A percentile compares a stretch with the other conserved stretches of the same genome.
Evolutionary conservation across 306 rosid species (phyloP).

Genomic region (Casuarina cunninghamiana): DNA sequence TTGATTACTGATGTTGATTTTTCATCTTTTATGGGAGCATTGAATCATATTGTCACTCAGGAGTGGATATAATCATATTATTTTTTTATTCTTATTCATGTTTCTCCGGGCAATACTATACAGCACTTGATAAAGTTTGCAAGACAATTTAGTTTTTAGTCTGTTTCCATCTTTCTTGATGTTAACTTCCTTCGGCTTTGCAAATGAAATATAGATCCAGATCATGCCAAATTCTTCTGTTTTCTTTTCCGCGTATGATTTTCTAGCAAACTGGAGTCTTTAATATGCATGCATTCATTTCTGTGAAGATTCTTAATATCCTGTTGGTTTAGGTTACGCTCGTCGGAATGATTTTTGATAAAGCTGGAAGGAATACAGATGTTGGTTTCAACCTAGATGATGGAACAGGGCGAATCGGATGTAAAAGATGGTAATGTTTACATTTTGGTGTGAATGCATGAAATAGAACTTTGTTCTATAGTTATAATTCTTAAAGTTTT

Average conservation of each 20-base stretch:
- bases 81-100: background rate
- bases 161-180: background rate
- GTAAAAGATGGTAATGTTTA: conserved; percentile 80
- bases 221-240: background rate
- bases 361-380: conserved; percentile 72
- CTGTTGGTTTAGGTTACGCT: conserved; percentile 42
- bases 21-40: background rate
- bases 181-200: background rate
- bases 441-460: conserved; percentile 7
- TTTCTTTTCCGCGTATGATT: background rate
- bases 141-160: background rate
- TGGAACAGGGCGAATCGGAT: conserved; percentile 82
- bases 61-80: background rate
- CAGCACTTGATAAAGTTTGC: background rate
- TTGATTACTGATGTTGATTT: background rate
- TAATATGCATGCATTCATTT: background rate
- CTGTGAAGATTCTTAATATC: background rate
- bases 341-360: conserved; percentile 72
- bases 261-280: background rate
- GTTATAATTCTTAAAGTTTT: background rate
- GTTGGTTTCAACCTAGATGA: conserved; percentile 67
- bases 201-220: background rate
- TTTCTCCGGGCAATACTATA: background rate
- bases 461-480: background rate
- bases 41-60: background rate